These are phyloP conservation scores for Lactarius indigo DNA, from an alignment of 768 basidiomycete genomes.

Conservation along the genomic window DNA sequence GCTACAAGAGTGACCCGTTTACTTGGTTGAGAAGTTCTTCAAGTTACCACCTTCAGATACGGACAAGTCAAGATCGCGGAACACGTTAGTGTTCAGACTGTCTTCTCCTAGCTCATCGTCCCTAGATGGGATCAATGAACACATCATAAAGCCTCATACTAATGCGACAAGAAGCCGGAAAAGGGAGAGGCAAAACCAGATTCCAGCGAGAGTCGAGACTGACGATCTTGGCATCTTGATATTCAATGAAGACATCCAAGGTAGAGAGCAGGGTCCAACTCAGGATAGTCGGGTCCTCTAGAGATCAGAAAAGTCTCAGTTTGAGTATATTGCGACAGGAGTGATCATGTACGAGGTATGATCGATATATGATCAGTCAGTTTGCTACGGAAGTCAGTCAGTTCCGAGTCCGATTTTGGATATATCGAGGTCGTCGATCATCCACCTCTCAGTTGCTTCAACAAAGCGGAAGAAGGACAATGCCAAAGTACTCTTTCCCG, in stretches of 20 bases:
- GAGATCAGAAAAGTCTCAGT: conserved; percentile 1
- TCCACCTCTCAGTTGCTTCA: conserved; percentile 75
- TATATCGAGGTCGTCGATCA: conserved; percentile 81
- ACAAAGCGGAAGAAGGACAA: conserved; percentile 88
- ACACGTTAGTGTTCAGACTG: conserved; percentile 66
- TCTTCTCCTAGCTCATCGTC: conserved; percentile 46
- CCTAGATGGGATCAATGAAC: conserved; percentile 66
- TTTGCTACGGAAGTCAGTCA: conserved; percentile 75
- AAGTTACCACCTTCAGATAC: conserved; percentile 84
- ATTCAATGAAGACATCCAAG: conserved; percentile 83
- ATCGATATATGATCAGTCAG: no score
- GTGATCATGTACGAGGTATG: conserved; percentile 54
- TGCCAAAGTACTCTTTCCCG: conserved; percentile 77
- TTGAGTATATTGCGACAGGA: not conserved
- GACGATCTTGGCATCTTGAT: conserved; percentile 79
- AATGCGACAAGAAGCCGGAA: conserved; percentile 10
- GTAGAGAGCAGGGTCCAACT: conserved; percentile 80
- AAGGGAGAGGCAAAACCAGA: not conserved
- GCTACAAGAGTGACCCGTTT: conserved; percentile 22
- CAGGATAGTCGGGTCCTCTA: conserved; percentile 87
- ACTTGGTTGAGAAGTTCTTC: conserved; percentile 90
- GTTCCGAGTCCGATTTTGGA: conserved; percentile 70
- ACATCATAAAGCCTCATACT: conserved; percentile 82
- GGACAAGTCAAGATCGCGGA: conserved; percentile 67
- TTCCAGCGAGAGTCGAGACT: conserved; percentile 32